These are phyloP conservation scores for Aphanomyces euteiches DNA, from an alignment of 352 stramenopile genomes.

Conservation along the genomic window DNA sequence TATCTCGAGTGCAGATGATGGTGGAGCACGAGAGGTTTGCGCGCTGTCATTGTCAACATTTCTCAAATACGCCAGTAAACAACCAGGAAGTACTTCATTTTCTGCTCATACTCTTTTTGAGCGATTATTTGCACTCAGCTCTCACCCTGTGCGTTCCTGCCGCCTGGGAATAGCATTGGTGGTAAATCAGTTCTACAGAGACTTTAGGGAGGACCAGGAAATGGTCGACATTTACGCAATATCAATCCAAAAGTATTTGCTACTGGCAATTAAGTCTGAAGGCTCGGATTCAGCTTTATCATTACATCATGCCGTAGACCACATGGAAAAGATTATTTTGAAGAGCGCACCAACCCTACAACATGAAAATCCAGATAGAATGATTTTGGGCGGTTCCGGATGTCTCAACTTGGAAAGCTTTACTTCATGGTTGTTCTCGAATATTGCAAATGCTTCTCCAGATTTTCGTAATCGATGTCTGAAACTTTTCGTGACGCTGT, in stretches of 20 bases:
- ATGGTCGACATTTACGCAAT: conserved; percentile 57
- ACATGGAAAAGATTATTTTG: conserved; percentile 49
- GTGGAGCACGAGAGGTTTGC: conserved; percentile 56
- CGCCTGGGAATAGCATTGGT: conserved; percentile 59
- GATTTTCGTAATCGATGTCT: conserved; percentile 13
- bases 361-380: conserved; percentile 32
- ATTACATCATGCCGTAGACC: conserved; percentile 38
- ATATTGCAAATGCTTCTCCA: conserved; percentile 12
- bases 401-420: conserved; percentile 16
- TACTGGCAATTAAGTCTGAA: conserved; percentile 59
- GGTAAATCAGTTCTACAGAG: conserved; percentile 66
- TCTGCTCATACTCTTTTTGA: conserved; percentile 51
- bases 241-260: conserved; percentile 61
- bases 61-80: conserved; percentile 47
- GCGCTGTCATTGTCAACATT: conserved; percentile 55
- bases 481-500: conserved; percentile 10
- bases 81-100: conserved; percentile 17
- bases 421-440: conserved; percentile 13
- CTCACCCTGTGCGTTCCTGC: conserved; percentile 54
- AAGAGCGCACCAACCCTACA: conserved; percentile 61
- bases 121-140: conserved; percentile 66
- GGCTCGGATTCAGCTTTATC: conserved; percentile 41
- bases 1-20: conserved; percentile 49
- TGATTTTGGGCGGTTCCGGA: background rate
- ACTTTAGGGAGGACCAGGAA: conserved; percentile 52